Evolutionary conservation across 2,329 filamentous ascomycete genomes (phyloP).

Genomic region (Claviceps spartinae): DNA sequence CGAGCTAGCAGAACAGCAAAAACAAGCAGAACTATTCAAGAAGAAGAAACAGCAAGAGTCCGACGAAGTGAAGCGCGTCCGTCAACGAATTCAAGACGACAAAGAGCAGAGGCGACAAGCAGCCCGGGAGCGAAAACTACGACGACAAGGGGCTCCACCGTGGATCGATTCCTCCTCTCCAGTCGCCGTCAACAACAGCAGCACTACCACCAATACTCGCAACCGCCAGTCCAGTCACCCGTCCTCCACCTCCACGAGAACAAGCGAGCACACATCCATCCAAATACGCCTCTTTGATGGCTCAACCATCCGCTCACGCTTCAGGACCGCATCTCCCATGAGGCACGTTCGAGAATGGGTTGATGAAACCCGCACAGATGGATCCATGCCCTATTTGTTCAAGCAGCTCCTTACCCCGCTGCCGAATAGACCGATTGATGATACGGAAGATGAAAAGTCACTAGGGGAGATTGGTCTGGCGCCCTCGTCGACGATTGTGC

Average conservation of each 20-base stretch:
- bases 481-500: conserved; percentile 70
- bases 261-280: conserved; percentile 35
- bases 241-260: conserved; percentile 16
- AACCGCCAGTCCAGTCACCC: conserved; percentile 14
- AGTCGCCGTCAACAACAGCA: conserved; percentile 7
- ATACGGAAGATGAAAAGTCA: conserved; percentile 56
- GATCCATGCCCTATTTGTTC: conserved; percentile 60
- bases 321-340: conserved; percentile 51
- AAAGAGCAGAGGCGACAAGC: conserved; percentile 51
- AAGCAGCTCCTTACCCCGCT: conserved; percentile 69
- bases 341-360: conserved; percentile 65
- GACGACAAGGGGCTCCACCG: conserved; percentile 18
- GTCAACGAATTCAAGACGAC: conserved; percentile 65
- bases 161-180: conserved; percentile 17
- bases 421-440: conserved; percentile 61
- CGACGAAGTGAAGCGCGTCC: conserved; percentile 56
- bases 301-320: conserved; percentile 59
- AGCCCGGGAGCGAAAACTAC: conserved; percentile 35
- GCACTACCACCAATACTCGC: neutral
- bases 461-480: conserved; percentile 58
- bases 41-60: conserved; percentile 52
- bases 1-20: conserved; percentile 30
- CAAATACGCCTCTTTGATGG: conserved; percentile 80
- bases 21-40: conserved; percentile 41
- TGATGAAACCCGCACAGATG: conserved; percentile 45